Base-by-base conservation (phyloP, 768 basidiomycete species). In the Calocera cornea region DNA sequence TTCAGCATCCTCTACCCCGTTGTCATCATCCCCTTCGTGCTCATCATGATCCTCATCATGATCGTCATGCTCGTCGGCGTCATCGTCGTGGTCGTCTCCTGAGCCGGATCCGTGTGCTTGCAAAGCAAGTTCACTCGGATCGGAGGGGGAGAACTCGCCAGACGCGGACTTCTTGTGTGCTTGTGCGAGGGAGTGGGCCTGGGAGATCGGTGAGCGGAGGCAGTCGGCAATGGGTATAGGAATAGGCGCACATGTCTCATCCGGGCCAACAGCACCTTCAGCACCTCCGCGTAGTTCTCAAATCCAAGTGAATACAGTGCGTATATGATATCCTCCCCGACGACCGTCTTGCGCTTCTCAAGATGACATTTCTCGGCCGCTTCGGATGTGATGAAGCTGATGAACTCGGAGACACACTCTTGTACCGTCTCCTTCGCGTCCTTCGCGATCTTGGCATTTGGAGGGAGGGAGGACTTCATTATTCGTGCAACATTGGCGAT, bases 361-460 rank as follows among this genome's bases (percentile, higher is more conserved):
- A 89, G 81, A 74, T 89, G 84, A 71, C 93, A 95, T 73, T 92
- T 92, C 77, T 97, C 95, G 17, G 92, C 92, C 2, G 95, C 95
- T 77, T 98, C 95, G 49, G 88, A 90, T 33, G 95, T 97, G 79
- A 98, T 93, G 83, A 98, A 98, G 72, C 87, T 87, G 76, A 98
- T 97, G 81, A 97, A 98, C 79, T 98, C 95, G 47, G 90, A 93
- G 67, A 97, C 92, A 78, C 95, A 97, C 78, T 97, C 95, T 76
- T 98, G 95, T 47, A 97, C 92, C 77, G 92, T 94, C 78, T 98
- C 95, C 76, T 98, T 98, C 50, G 94, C 94, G 77, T 98, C 95
- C 77, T 97, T 97, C 8, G 92, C 90, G 73, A 97, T 95, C 79
- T 98, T 98, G 47, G 95, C 92, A 22, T 89, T 89, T 0, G 86